Base-by-base conservation (phyloP, 305 asterid species). In the Euphrasia arctica region DNA sequence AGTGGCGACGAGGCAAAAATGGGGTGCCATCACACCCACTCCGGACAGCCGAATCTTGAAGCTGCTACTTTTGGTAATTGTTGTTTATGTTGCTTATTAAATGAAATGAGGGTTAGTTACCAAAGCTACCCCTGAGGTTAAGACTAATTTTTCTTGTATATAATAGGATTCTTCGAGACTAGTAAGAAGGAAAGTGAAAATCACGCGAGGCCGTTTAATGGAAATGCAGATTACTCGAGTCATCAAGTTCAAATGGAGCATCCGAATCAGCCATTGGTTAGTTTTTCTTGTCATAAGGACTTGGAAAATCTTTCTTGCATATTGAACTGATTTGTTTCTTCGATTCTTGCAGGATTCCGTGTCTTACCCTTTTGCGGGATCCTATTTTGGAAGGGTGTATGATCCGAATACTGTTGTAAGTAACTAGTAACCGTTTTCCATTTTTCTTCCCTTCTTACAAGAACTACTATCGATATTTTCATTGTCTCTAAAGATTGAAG, bases 401-500 rank as follows among this genome's bases (percentile, higher is more conserved):
- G 84, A 79, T 54, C 85, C 83, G 67, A 81, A 74, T 76, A 70
- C 82, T 54, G 64, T 71, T 6, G 92, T 85, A 75, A 81, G 85
- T 79, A 63, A 51, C 66, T 15, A 55, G n/a, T n/a, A n/a, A 58
- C 28, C 9, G 13, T 65, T 67, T 22, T 9, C 3, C 14, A 10
- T 22, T 14, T 58, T 58, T 50, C 48, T 51, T 43, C 45, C 62
- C 11, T 69, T 29, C 31, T 15, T 9, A 42, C 32, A 8, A 13
- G 9, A 4, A 34, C 10, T 15, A 25, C 18, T n/a, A 12, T 7
- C 9, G 25, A 8, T 29, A 13, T 4, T 10, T 51, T 18, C 22
- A 22, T 52, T 42, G 31, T 39, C 31, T 5, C 39, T 34, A 36
- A 25, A 4, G 28, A 50, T 13, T 50, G 22, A 50, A 4, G 28